A percentile compares a stretch with the other conserved stretches of the same genome.
Evolutionary conservation across 2,329 filamentous ascomycete species (phyloP).

Genomic region (Cladophialophora chaetospira): DNA sequence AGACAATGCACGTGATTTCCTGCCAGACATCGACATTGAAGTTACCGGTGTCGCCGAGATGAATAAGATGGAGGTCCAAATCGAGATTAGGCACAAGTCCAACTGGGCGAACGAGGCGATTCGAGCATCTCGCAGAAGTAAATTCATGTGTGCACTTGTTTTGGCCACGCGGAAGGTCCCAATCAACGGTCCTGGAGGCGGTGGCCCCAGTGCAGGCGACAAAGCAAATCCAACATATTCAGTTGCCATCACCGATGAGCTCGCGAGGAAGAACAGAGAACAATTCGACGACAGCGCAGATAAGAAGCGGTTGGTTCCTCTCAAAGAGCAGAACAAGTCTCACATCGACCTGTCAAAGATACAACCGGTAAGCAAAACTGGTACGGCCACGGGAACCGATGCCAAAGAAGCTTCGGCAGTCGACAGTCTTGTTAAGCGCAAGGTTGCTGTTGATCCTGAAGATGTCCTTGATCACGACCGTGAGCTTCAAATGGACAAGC

Average conservation of each 20-base stretch:
- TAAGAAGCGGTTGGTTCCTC: slow-evolving; percentile 65
- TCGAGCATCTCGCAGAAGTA: slow-evolving; percentile 78
- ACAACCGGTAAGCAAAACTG: slow-evolving; percentile 3
- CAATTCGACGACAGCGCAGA: slow-evolving; percentile 63
- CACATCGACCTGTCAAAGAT: slow-evolving; percentile 4
- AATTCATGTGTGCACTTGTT: slow-evolving; percentile 94
- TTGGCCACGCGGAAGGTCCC: slow-evolving; percentile 83
- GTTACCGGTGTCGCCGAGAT: slow-evolving; percentile 78
- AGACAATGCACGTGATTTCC: slow-evolving; percentile 89
- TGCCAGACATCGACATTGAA: slow-evolving; percentile 76
- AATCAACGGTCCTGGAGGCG: slow-evolving; percentile 78
- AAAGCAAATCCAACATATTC: slow-evolving; percentile 76
- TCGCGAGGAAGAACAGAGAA: slow-evolving; percentile 65
- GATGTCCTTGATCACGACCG: slow-evolving; percentile 23
- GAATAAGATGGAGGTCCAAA: slow-evolving; percentile 80
- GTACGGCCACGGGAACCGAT: slow-evolving; percentile 16
- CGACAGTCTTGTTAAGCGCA: slow-evolving; percentile 21
- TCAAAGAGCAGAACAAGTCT: slow-evolving; percentile 11
- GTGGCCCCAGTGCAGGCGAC: slow-evolving; percentile 61
- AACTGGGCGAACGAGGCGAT: slow-evolving; percentile 88
- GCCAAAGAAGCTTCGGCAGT: slow-evolving; percentile 27
- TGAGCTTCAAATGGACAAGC: slow-evolving; percentile 23
- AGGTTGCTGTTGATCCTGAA: slow-evolving; percentile 26
- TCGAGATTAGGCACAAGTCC: slow-evolving; percentile 88
- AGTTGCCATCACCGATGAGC: slow-evolving; percentile 70